phyloP scores from a whole-genome alignment of 2,329 filamentous ascomycete genomes.

The Drechslera avenae region DNA sequence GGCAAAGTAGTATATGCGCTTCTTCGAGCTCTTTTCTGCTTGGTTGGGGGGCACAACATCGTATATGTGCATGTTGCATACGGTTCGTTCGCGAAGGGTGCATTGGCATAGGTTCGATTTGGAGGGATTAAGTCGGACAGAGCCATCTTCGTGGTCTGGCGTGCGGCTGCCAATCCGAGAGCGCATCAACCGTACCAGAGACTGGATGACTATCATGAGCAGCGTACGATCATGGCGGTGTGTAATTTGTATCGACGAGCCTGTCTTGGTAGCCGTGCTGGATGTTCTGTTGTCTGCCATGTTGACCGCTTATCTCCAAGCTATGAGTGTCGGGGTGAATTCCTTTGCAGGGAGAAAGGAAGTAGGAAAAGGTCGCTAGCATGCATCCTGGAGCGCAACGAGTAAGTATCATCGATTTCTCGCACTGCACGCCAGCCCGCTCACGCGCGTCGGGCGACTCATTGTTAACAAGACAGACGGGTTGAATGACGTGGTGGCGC shows the following conservation, averaged over 20 bases:
- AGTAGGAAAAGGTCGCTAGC: neutral
- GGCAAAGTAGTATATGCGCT: constrained; percentile 59
- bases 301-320: neutral
- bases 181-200: constrained; percentile 47
- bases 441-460: constrained; percentile 1
- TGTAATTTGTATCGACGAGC: constrained; percentile 39
- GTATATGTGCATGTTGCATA: constrained; percentile 55
- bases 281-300: constrained; percentile 3
- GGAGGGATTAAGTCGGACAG: constrained; percentile 46
- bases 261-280: neutral
- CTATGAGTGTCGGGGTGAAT: neutral
- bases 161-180: constrained; percentile 39
- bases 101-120: constrained; percentile 42
- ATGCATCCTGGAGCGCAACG: constrained; percentile 5
- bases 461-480: constrained; percentile 1
- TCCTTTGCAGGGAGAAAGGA: neutral
- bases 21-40: constrained; percentile 19
- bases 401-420: constrained; percentile 9
- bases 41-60: constrained; percentile 43
- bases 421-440: neutral
- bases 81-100: constrained; percentile 48
- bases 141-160: constrained; percentile 48
- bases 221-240: constrained; percentile 48
- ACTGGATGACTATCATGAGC: constrained; percentile 48
- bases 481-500: constrained; percentile 13